Evolutionary conservation across 306 rosid species (phyloP), one percentile per base, ranked within the genome.

Genomic region (Begonia loranthoides): DNA sequence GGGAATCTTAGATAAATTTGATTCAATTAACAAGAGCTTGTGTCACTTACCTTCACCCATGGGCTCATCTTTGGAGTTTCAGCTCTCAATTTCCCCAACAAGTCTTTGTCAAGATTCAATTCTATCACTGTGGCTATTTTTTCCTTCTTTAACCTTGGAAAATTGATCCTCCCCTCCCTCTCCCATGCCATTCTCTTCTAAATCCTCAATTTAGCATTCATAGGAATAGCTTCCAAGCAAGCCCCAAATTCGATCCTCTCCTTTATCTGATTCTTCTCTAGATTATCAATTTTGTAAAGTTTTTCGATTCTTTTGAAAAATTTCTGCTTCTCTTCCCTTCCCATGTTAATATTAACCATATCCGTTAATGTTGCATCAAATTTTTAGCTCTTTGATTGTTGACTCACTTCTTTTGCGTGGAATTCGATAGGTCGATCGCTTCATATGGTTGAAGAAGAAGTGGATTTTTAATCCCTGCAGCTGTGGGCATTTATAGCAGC

Each of bases 21-120:
- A 87, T 69, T 51, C 74, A 59, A 54, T 78, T 73, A 52, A 87
- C 85, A 51, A 83, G 83, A 57, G 22, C 79, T 58, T 64, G 74
- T 44, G 87, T 80, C 56, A 83, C 85, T 83, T 48, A 87, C 92
- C 83, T 87, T 87, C 50, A 83, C 65, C 96, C 96, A 87, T 9
- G 44, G 56, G 50, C 84, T 71, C 76, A 83, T 74, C 56, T 47
- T 64, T 2, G 74, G 65, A 21, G 87, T 94, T 66, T 80, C 94
- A 56, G 46, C 46, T 56, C 85, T 78, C 69, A 87, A 61, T 74
- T 92, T 76, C 40, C 48, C 69, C 45, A 83, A 85, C 63, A 83
- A 59, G 48, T 22, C 72, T 64, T 64, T 63, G 50, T 87, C 83
- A 68, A 80, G 79, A 19, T 38, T 66, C 79, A 78, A 58, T 14